phyloP scores from a whole-genome alignment of 1,139 yeast genomes.

The Suhomyces atakaporum region DNA sequence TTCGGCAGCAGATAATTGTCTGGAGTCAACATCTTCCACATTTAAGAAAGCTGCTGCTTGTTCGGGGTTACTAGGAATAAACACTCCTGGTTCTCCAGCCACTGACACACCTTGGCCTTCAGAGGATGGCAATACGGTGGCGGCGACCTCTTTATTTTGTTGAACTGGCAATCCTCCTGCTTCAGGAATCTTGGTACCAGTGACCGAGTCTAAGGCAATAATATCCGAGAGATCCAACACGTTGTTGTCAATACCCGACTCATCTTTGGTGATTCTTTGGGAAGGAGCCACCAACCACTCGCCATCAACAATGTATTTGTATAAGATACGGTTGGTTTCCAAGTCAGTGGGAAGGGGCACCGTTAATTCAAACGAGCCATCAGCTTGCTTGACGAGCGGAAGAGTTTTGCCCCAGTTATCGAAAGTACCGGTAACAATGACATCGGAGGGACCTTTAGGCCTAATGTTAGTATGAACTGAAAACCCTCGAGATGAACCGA shows the following conservation, averaged over 20 bases:
- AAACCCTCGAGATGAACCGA: background rate
- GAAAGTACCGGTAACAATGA: slow-evolving; percentile 74
- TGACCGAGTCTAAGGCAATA: slow-evolving; percentile 5
- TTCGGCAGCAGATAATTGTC: slow-evolving; percentile 40
- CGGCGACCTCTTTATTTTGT: slow-evolving; percentile 25
- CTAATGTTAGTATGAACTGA: slow-evolving; percentile 32
- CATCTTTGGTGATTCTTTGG: slow-evolving; percentile 49
- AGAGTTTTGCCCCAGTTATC: slow-evolving; percentile 70
- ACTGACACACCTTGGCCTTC: slow-evolving; percentile 50
- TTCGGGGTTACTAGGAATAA: slow-evolving; percentile 41
- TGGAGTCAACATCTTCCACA: slow-evolving; percentile 42
- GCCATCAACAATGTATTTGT: slow-evolving; percentile 77
- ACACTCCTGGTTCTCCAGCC: slow-evolving; percentile 62
- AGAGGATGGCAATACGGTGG: slow-evolving; percentile 59
- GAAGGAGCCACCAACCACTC: slow-evolving; percentile 58
- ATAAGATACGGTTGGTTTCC: slow-evolving; percentile 44
- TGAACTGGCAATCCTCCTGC: slow-evolving; percentile 31
- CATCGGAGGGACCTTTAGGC: slow-evolving; percentile 77
- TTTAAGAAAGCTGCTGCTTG: slow-evolving; percentile 41
- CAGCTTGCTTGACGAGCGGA: slow-evolving; percentile 58
- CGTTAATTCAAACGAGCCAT: slow-evolving; percentile 61
- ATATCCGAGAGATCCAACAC: slow-evolving; percentile 48
- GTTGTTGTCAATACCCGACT: slow-evolving; percentile 63
- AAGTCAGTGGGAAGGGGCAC: slow-evolving; percentile 50
- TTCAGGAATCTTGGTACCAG: slow-evolving; percentile 44